A percentile compares a stretch with the other conserved stretches of the same genome.
Evolutionary conservation across 352 stramenopile genomes (phyloP).

Genomic region (Phytophthora agathidicida): DNA sequence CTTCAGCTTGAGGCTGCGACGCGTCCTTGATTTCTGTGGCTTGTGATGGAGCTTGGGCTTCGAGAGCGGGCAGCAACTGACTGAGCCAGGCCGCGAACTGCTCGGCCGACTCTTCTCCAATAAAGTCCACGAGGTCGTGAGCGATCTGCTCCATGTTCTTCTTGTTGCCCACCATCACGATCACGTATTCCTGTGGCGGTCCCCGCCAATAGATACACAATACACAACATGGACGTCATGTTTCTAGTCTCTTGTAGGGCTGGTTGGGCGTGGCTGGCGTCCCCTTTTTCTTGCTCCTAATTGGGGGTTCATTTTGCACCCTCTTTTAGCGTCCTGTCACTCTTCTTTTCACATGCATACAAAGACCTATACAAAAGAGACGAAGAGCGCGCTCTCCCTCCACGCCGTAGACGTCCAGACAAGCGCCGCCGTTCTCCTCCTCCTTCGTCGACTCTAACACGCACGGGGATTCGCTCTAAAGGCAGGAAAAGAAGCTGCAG

Average conservation of each 20-base stretch:
- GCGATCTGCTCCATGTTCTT: slow-evolving; percentile 87
- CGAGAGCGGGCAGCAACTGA: slow-evolving; percentile 54
- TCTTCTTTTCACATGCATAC: slow-evolving; percentile 39
- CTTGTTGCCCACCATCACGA: slow-evolving; percentile 89
- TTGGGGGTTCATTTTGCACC: slow-evolving; percentile 19
- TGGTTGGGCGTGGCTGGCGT: slow-evolving; percentile 27
- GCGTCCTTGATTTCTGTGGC: slow-evolving; percentile 1
- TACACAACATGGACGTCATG: slow-evolving; percentile 43
- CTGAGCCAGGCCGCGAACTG: slow-evolving; percentile 80
- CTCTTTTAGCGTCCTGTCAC: slow-evolving; percentile 33
- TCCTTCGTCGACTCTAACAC: slow-evolving; percentile 9
- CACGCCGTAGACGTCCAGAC: too few species aligned
- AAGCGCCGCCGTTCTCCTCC: neutral
- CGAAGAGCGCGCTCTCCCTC: neutral
- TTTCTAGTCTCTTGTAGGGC: slow-evolving; percentile 27
- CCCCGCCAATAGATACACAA: slow-evolving; percentile 20
- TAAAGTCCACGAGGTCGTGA: slow-evolving; percentile 84
- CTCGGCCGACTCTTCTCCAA: slow-evolving; percentile 77
- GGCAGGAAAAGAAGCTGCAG: slow-evolving; percentile 20
- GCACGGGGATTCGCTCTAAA: slow-evolving; percentile 9
- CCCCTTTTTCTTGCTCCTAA: slow-evolving; percentile 23
- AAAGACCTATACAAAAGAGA: slow-evolving; percentile 17
- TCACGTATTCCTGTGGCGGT: slow-evolving; percentile 76
- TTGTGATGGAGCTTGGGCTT: slow-evolving; percentile 27
- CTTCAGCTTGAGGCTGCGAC: slow-evolving; percentile 11